Conservation (phyloP, 371 early-diverging fungal species). For the Rhizopus stolonifer region DNA sequence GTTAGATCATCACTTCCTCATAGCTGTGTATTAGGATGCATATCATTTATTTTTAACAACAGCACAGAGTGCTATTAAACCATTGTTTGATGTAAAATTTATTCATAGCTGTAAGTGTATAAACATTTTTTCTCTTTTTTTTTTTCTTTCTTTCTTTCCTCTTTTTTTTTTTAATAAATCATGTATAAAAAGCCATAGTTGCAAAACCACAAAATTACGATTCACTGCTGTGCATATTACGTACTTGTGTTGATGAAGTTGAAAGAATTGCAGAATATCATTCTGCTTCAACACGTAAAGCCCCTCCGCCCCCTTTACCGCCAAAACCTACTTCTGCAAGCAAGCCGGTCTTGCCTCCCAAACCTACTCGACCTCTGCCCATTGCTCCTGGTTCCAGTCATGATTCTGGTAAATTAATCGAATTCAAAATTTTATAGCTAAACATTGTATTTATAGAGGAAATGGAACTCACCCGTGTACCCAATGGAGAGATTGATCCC, state of each 20-base stretch:
- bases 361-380: conserved; percentile 16
- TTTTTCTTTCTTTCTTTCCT: neutral
- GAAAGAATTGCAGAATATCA: conserved; percentile 27
- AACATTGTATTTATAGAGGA: neutral
- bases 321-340: conserved; percentile 23
- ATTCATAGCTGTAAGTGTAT: conserved; percentile 27
- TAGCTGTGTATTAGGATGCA: conserved; percentile 18
- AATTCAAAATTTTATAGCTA: too few relatives aligned
- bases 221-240: conserved; percentile 18
- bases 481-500: conserved; percentile 45
- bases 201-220: conserved; percentile 22
- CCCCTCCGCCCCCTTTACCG: conserved; percentile 20
- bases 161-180: neutral
- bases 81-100: conserved; percentile 28
- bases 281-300: conserved; percentile 9
- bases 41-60: conserved; percentile 22
- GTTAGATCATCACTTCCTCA: neutral
- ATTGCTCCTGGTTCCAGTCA: neutral
- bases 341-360: conserved; percentile 32
- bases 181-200: conserved; percentile 22
- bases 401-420: neutral
- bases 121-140: neutral
- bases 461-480: conserved; percentile 9
- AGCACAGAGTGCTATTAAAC: conserved; percentile 21
- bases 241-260: conserved; percentile 23